A percentile compares a stretch with the other conserved stretches of the same genome.
phyloP scores from a whole-genome alignment of 2,329 filamentous ascomycete species.

The Ophiobolus disseminans region DNA sequence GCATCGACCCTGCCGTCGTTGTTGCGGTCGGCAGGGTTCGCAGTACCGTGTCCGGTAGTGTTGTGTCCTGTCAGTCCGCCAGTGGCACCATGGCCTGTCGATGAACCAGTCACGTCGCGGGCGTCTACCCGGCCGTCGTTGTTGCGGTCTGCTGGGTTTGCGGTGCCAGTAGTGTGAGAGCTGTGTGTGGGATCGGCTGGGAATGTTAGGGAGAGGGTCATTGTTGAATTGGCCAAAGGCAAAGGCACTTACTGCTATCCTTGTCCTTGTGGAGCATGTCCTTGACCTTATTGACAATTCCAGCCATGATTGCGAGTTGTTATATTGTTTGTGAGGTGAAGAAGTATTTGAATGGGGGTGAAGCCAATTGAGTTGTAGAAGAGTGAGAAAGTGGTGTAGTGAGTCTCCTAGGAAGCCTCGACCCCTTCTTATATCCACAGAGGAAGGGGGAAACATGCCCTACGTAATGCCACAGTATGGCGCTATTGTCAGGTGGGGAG shows the following conservation, averaged over 20 bases:
- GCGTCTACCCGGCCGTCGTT: conserved; percentile 2
- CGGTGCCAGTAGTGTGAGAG: conserved; percentile 1
- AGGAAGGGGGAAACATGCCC: not conserved
- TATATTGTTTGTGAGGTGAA: not conserved
- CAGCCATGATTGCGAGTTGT: conserved; percentile 2
- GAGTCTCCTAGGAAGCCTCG: not conserved
- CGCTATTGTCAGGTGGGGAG: not conserved
- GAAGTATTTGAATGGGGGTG: not conserved
- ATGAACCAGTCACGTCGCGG: not conserved
- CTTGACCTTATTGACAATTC: conserved; percentile 4
- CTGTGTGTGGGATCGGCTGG: not conserved
- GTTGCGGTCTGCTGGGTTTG: conserved; percentile 2
- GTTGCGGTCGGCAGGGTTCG: conserved; percentile 2
- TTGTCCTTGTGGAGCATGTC: conserved; percentile 3
- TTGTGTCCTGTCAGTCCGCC: conserved; percentile 2
- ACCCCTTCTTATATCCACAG: conserved; percentile 1
- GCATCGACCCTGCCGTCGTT: conserved; percentile 1
- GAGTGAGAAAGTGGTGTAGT: not conserved
- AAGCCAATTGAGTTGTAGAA: not conserved
- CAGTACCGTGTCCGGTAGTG: not conserved
- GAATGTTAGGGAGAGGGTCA: not conserved
- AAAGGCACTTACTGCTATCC: not conserved
- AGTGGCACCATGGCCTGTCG: not conserved
- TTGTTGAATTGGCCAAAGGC: not conserved
- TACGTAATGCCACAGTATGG: not conserved